Evolutionary conservation across 2,329 filamentous ascomycete genomes (phyloP), one percentile per base, ranked within the genome.

Genomic region (Phymatotrichopsis omnivora): DNA sequence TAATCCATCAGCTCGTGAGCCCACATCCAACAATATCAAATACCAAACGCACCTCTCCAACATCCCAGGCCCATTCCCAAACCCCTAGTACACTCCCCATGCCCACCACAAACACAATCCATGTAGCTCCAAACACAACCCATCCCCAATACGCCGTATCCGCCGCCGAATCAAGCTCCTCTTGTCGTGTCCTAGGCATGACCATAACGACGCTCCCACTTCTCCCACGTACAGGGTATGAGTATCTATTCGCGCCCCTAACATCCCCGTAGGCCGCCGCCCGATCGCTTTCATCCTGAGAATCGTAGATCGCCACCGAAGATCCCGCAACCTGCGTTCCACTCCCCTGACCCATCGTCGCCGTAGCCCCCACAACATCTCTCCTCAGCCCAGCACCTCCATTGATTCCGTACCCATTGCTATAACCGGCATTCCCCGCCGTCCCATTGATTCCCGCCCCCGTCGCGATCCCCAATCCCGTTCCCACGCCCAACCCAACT

Each of bases 51-150:
- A 56, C 52, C 5, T 31, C 41, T n/a, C 51, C 39, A 3, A 96
- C 89, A 67, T 96, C 89, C 91, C 91, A 98, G 2, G 91, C 91
- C 91, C 91, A 98, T 64, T 80, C 91, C 91, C 91, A 98, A 17
- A 96, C 78, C 17, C 83, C 89, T 34, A 96, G 73, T 63, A 86
- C 95, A 39, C 84, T 93, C 42, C 91, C 91, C 83, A 98, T 96
- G 24, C 91, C 91, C 1, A 91, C 77, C 16, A 96, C 86, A 62
- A 98, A 96, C 20, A 95, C 86, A 33, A 93, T 68, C 91, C 93
- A 98, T 0, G 93, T 98, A 35, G 85, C 80, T 30, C 82, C 68
- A 24, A 98, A 69, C 36, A 98, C 81, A 6, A 94, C 80, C 85
- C 89, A 98, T 1, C 91, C 91, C 89, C 91, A 98, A 79, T 85